Evolutionary conservation across 225 moss, liverwort and hornwort species (phyloP), one percentile per base, ranked within the genome.

Genomic region (Neckera pumila): DNA sequence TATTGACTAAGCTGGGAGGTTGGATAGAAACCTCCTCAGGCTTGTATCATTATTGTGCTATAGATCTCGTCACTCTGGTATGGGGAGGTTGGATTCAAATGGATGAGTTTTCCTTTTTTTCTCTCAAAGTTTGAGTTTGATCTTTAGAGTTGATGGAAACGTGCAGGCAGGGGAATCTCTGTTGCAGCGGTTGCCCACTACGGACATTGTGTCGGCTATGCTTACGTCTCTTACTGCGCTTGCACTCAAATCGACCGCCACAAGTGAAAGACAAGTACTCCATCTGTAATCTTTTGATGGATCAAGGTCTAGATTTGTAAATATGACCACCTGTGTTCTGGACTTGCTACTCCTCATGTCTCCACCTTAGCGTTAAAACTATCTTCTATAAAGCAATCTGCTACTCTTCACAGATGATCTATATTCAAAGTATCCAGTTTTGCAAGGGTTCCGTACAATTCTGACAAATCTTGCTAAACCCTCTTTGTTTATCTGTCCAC

Each of bases 221-320:
- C 95, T 98, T 64, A 89, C 90, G 40, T 93, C 96, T 85, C 97
- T 98, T 82, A 96, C 96, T 56, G 87, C 86, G 28, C 95, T 98
- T 83, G 96, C 97, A 73, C 79, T 87, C 31, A 94, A 95, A 77
- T 92, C 95, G 60, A 86, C 91, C 56, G 92, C 94, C 60, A 95
- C 93, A 76, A 92, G 90, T 58, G 91, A 91, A 86, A 92, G 87
- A 87, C 98, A 98, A 93, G 98, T 98, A 88, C 65, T 85, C 73
- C 38, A 86, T 90, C 85, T 90, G 18, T 89, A 54, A 61, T 49
- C 81, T 66, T 69, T 61, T 74, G 23, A 61, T 86, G 33, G 67
- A 88, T 69, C 54, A 56, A 80, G 75, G 76, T 92, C 40, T 65
- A 81, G 76, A 63, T 76, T 85, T 76, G 89, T 77, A 67, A 85